phyloP scores from a whole-genome alignment of 2,329 filamentous ascomycete species.

The Arachnomyces sp. region DNA sequence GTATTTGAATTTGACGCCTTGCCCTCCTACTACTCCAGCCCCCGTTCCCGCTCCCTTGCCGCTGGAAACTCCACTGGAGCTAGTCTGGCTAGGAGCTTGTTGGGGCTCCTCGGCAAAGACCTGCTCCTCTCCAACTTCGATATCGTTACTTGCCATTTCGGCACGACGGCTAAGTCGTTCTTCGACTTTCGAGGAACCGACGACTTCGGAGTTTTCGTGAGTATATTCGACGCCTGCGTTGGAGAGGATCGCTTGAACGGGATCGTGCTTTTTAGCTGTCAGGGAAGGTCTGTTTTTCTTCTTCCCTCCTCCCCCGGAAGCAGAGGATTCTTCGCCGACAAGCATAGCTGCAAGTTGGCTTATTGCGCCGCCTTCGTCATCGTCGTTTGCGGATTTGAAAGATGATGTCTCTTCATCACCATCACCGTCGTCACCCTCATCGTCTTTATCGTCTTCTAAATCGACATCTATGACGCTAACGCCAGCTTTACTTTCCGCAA shows the following conservation, averaged over 20 bases:
- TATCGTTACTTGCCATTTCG: constrained; percentile 36
- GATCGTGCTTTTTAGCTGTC: constrained; percentile 53
- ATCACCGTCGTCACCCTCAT: constrained; percentile 40
- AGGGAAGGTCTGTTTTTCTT: constrained; percentile 15
- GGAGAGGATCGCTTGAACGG: constrained; percentile 80
- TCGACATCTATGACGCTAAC: constrained; percentile 74
- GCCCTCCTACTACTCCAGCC: constrained; percentile 11
- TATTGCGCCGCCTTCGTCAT: constrained; percentile 60
- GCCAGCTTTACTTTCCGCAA: constrained; percentile 83
- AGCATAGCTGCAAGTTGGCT: constrained; percentile 63
- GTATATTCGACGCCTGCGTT: constrained; percentile 89
- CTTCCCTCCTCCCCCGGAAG: constrained; percentile 25
- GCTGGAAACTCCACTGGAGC: constrained; percentile 4
- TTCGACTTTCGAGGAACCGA: constrained; percentile 89
- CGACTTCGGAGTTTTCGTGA: constrained; percentile 91
- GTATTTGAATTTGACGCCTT: constrained; percentile 52
- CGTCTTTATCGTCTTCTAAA: constrained; percentile 53
- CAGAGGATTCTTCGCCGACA: constrained; percentile 33
- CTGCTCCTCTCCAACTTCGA: constrained; percentile 25
- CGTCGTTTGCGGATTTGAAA: constrained; percentile 26
- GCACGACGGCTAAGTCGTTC: constrained; percentile 72
- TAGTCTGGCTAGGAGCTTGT: neutral
- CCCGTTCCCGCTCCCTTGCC: too few relatives aligned
- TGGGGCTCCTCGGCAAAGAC: constrained; percentile 24
- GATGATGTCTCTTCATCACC: constrained; percentile 14